phyloP scores from a whole-genome alignment of 495 filamentous ascomycete species.

The Hapsidospora chrysogenum region DNA sequence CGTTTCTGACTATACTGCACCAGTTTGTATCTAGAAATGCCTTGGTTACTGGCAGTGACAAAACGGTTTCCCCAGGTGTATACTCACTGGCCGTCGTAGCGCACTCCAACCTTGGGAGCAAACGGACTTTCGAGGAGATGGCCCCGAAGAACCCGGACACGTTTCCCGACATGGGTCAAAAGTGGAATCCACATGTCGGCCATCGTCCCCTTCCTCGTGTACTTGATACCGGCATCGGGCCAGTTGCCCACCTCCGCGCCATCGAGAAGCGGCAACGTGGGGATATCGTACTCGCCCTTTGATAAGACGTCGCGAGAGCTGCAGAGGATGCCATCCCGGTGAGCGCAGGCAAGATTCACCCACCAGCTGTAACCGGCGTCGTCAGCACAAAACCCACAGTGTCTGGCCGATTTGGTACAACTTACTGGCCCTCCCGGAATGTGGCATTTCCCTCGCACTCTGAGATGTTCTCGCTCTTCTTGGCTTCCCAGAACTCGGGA shows the following conservation, averaged over 20 bases:
- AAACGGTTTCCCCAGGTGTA: too few relatives aligned
- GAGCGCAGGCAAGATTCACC: conserved; percentile 27
- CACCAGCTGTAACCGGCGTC: conserved; percentile 22
- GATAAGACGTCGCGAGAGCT: conserved; percentile 16
- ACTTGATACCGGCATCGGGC: too few relatives aligned
- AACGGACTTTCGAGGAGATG: conserved; percentile 22
- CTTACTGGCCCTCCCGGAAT: conserved; percentile 19
- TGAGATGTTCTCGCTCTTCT: conserved; percentile 7
- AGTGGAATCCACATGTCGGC: conserved; percentile 20
- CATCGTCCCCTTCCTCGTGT: conserved; percentile 14
- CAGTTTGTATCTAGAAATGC: conserved; percentile 12
- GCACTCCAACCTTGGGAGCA: conserved; percentile 25
- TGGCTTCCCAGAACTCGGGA: conserved; percentile 12
- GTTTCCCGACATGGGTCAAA: conserved; percentile 17
- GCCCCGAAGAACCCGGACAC: conserved; percentile 27
- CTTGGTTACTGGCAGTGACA: too few relatives aligned
- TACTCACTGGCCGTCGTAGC: conserved; percentile 34
- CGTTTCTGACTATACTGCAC: conserved; percentile 20
- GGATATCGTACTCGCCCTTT: conserved; percentile 15
- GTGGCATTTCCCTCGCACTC: conserved; percentile 13
- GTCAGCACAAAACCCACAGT: conserved; percentile 2
- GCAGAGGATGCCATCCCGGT: conserved; percentile 27
- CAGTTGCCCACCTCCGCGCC: conserved; percentile 1
- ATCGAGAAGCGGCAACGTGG: conserved; percentile 20
- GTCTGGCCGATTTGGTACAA: neutral